A percentile compares a stretch with the other conserved stretches of the same genome.
These are phyloP conservation scores for Psophocarpus tetragonolobus DNA, from an alignment of 306 rosid species.

Conservation along the genomic window DNA sequence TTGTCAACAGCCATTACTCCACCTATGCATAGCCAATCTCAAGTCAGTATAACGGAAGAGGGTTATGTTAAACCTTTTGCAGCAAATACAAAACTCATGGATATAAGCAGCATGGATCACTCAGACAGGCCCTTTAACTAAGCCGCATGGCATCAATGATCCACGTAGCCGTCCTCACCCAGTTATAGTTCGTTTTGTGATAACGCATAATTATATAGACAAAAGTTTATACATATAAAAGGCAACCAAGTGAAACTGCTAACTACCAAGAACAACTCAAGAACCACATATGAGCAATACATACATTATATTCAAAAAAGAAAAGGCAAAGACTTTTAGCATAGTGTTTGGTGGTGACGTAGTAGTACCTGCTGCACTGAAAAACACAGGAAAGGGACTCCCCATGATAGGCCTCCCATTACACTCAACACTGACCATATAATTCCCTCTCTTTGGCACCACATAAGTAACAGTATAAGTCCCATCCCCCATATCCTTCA, in stretches of 20 bases:
- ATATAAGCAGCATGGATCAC: not conserved
- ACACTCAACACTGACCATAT: conserved; percentile 89
- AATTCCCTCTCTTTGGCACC: conserved; percentile 95
- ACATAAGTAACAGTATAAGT: conserved; percentile 87
- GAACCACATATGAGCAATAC: not conserved
- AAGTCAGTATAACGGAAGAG: not conserved
- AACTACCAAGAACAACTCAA: conserved; percentile 18
- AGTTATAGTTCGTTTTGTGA: not conserved
- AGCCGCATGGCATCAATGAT: not conserved
- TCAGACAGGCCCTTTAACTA: not conserved
- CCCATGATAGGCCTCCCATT: conserved; percentile 95
- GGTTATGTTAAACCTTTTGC: not conserved
- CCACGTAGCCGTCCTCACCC: not conserved
- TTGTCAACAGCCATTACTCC: not conserved
- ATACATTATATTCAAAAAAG: not conserved
- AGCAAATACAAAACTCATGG: not conserved
- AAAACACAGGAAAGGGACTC: conserved; percentile 97
- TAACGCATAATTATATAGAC: not conserved
- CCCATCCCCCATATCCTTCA: conserved; percentile 95
- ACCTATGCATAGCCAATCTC: not conserved
- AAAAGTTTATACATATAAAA: not conserved
- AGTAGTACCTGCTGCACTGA: conserved; percentile 95
- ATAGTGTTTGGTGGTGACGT: not conserved
- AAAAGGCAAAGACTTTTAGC: not conserved
- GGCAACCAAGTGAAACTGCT: not conserved